Evolutionary conservation across 768 basidiomycete genomes (phyloP).

Genomic region (Punctularia strigosozonata): DNA sequence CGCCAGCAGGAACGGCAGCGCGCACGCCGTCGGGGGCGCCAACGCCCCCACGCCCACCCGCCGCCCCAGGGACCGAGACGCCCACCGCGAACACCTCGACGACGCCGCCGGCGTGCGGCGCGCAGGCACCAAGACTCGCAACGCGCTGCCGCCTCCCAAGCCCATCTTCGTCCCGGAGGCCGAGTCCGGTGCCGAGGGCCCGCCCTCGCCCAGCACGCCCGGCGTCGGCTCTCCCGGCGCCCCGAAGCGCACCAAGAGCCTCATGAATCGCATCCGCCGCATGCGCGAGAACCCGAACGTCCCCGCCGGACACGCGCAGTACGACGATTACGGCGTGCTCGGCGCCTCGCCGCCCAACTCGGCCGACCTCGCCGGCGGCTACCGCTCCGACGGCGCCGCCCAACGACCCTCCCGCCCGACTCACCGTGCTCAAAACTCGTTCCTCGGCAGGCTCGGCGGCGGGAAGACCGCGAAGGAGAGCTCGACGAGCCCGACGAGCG

Average conservation of each 20-base stretch:
- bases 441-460: conserved; percentile 60
- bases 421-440: conserved; percentile 63
- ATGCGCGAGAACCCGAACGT: conserved; percentile 84
- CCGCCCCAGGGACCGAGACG: conserved; percentile 33
- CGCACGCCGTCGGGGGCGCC: conserved; percentile 6
- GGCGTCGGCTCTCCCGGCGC: conserved; percentile 27
- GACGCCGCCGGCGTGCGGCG: conserved; percentile 22
- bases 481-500: conserved; percentile 19
- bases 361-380: conserved; percentile 19
- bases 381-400: conserved; percentile 3
- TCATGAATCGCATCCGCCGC: conserved; percentile 82
- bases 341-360: conserved; percentile 32
- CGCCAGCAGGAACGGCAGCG: conserved; percentile 1
- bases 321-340: conserved; percentile 24
- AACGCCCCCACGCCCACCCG: conserved; percentile 32
- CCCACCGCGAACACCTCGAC: conserved; percentile 31
- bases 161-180: conserved; percentile 66
- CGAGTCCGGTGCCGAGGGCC: conserved; percentile 7
- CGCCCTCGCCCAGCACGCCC: conserved; percentile 16
- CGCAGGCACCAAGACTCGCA: conserved; percentile 27
- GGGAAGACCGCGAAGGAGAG: conserved; percentile 18
- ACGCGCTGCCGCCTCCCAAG: conserved; percentile 64
- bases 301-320: conserved; percentile 50
- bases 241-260: conserved; percentile 66
- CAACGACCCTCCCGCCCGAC: conserved; percentile 33